Conservation (phyloP, 495 filamentous ascomycete genomes). For the Neurospora sp. region DNA sequence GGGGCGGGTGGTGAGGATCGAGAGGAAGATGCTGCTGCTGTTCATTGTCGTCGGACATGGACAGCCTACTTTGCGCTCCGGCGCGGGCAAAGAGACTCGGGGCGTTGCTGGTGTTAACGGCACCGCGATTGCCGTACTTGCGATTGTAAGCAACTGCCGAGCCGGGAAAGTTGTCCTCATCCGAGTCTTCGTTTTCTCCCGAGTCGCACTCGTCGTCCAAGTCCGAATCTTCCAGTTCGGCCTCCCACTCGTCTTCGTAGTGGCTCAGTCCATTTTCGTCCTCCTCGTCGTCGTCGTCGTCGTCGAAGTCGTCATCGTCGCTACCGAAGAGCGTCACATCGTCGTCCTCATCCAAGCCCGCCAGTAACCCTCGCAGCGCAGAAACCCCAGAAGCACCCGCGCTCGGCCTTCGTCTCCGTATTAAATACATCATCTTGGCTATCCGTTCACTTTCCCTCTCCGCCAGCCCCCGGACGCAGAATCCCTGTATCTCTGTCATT, state of each 20-base stretch:
- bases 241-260: background rate
- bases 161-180: background rate
- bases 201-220: background rate
- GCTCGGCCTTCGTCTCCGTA: background rate
- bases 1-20: background rate
- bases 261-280: background rate
- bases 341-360: background rate
- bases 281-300: background rate
- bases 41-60: background rate
- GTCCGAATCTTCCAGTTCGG: background rate
- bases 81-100: background rate
- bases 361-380: background rate
- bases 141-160: background rate
- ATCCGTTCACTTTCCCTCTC: background rate
- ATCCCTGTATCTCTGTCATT: background rate
- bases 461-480: background rate
- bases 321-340: background rate
- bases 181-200: background rate
- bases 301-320: background rate
- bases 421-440: background rate
- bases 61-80: background rate
- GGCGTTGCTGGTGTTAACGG: background rate
- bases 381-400: background rate
- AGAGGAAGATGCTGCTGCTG: background rate
- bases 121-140: background rate